Conservation (phyloP, 495 filamentous ascomycete genomes). For the Parathielavia hyrcaniae region DNA sequence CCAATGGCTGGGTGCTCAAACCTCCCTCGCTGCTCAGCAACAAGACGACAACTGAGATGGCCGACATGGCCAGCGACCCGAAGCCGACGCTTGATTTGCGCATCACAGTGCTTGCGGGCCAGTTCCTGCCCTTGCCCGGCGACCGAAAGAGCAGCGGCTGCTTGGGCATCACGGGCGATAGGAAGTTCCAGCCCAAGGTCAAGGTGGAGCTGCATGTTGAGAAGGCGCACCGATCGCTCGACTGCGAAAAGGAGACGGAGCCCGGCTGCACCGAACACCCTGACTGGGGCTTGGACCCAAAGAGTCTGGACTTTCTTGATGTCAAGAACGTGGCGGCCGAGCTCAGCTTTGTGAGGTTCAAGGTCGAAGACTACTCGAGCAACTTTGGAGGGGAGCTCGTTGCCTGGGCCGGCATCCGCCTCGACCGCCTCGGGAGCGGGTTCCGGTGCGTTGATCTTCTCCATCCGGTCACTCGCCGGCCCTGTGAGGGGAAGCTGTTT, state of each 20-base stretch:
- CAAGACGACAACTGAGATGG: slow-evolving; percentile 13
- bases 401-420: slow-evolving; percentile 82
- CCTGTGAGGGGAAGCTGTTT: slow-evolving; percentile 58
- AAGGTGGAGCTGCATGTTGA: slow-evolving; percentile 78
- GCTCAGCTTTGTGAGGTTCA: slow-evolving; percentile 57
- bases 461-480: slow-evolving; percentile 40
- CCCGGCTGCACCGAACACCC: slow-evolving; percentile 37
- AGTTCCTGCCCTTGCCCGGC: slow-evolving; percentile 36
- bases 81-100: slow-evolving; percentile 35
- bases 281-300: slow-evolving; percentile 32
- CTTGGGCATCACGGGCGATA: slow-evolving; percentile 27
- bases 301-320: slow-evolving; percentile 35
- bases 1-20: slow-evolving; percentile 80
- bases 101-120: slow-evolving; percentile 43
- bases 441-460: slow-evolving; percentile 69
- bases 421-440: slow-evolving; percentile 72
- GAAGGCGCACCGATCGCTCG: slow-evolving; percentile 38
- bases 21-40: slow-evolving; percentile 49
- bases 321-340: slow-evolving; percentile 39
- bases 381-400: slow-evolving; percentile 53
- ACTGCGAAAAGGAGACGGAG: slow-evolving; percentile 32
- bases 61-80: slow-evolving; percentile 19
- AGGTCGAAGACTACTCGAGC: slow-evolving; percentile 60
- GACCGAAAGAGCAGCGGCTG: slow-evolving; percentile 17
- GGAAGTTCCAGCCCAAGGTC: slow-evolving; percentile 43